Conservation (phyloP, 352 stramenopile species). For the Globisporangium lucens region DNA sequence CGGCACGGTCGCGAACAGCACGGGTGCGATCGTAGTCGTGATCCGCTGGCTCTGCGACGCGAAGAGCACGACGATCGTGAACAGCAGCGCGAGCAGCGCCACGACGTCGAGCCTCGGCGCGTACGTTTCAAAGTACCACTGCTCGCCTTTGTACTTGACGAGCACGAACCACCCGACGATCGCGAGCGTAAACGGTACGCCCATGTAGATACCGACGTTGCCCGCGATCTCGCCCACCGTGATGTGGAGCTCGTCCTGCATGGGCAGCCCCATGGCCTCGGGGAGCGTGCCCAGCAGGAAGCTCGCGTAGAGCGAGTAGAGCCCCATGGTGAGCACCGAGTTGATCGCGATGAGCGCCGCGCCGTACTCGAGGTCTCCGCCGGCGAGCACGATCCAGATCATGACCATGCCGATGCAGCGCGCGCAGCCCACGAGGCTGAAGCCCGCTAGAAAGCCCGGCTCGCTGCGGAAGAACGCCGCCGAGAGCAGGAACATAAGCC, state of each 20-base stretch:
- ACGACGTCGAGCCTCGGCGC: constrained; percentile 39
- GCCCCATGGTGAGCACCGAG: constrained; percentile 50
- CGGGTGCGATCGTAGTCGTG: constrained; percentile 42
- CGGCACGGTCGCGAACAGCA: constrained; percentile 54
- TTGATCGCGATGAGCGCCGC: constrained; percentile 72
- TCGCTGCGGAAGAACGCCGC: constrained; percentile 47
- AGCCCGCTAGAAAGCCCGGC: constrained; percentile 52
- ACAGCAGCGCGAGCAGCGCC: constrained; percentile 56
- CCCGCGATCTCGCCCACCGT: constrained; percentile 39
- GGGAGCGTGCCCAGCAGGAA: constrained; percentile 56
- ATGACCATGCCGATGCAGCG: constrained; percentile 84
- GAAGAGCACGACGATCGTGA: constrained; percentile 73
- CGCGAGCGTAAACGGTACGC: constrained; percentile 51
- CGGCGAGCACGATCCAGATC: constrained; percentile 70
- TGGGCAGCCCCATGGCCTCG: constrained; percentile 29
- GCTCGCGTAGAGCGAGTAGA: constrained; percentile 62
- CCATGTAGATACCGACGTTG: constrained; percentile 72
- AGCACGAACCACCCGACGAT: constrained; percentile 37
- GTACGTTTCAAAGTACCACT: constrained; percentile 52
- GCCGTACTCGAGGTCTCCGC: constrained; percentile 62
- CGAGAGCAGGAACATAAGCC: constrained; percentile 54
- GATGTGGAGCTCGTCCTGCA: constrained; percentile 29
- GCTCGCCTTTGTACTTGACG: constrained; percentile 29
- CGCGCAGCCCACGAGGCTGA: constrained; percentile 65
- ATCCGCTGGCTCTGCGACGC: constrained; percentile 68